Conservation (phyloP, 148 eudicot species). For the Rhododendron vialii region DNA sequence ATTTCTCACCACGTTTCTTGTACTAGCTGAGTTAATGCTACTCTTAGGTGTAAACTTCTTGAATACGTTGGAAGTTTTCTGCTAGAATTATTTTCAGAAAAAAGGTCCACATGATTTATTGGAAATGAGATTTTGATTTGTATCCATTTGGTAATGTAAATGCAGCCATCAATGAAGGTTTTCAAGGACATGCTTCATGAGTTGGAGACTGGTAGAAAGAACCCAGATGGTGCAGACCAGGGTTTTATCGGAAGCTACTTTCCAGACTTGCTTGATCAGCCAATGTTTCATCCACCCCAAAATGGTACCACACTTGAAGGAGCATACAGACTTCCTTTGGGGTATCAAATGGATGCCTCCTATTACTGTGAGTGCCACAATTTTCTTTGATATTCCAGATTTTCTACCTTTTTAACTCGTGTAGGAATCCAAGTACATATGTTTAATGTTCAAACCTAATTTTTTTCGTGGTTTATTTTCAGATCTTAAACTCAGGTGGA, state of each 20-base stretch:
- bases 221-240: slow-evolving; percentile 85
- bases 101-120: background rate
- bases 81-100: background rate
- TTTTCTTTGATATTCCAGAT: background rate
- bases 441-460: background rate
- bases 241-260: slow-evolving; percentile 87
- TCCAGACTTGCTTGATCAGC: slow-evolving; percentile 75
- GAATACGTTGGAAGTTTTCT: background rate
- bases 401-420: background rate
- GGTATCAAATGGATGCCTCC: slow-evolving; percentile 99
- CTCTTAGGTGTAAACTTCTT: no score
- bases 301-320: slow-evolving; percentile 69
- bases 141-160: background rate
- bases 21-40: background rate
- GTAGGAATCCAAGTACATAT: background rate
- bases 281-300: slow-evolving; percentile 73
- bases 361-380: slow-evolving; percentile 63
- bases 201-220: slow-evolving; percentile 47
- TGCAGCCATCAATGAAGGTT: slow-evolving; percentile 76
- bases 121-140: background rate
- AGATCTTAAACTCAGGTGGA: slow-evolving; percentile 88
- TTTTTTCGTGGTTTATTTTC: background rate
- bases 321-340: slow-evolving; percentile 75
- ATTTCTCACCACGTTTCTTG: background rate
- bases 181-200: slow-evolving; percentile 78